Base-by-base conservation (phyloP, 2,329 filamentous ascomycete genomes). In the Fusarium irregulare region DNA sequence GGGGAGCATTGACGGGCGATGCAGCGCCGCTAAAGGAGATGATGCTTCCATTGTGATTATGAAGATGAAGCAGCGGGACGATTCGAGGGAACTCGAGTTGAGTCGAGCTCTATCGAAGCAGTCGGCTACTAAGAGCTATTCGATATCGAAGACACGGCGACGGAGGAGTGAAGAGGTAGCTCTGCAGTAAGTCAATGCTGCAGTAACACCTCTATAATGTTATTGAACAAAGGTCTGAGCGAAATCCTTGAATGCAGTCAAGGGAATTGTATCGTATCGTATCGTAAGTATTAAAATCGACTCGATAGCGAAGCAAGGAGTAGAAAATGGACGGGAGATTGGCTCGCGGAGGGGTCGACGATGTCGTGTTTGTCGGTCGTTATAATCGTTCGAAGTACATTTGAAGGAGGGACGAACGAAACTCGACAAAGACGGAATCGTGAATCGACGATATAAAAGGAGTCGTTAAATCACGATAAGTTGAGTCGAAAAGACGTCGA, bases 21-120 rank as follows among this genome's bases (percentile, higher is more conserved):
- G 93, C 91, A 98, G 92, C 60, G 95, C 94, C 80, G 95, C 95
- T 78, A 98, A 84, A 48, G 96, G 96, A 76, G 96, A 98, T 46
- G 95, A 98, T 71, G 92, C 91, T 83, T 97, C 94, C 93, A 98
- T 98, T 77, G 51, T 83, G 73, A 72, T 25, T 50, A 37, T 66
- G 45, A 44, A 30, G 18, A 63, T 66, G 60, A 59, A 66, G 68
- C 60, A 64, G 59, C 63, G 23, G 49, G 48, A 61, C 48, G 68
- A 65, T 59, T 71, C 56, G 68, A 66, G 50, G 57, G 46, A 71
- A 72, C 64, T 62, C 65, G 64, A 50, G 56, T 68, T 66, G 49
- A 56, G 51, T 67, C 61, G 56, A 73, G 65, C 46, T 66, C 66
- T 58, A 27, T 45, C 64, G 63, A 66, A 63, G 58, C 58, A 68